These are phyloP conservation scores for Allodekkera sacchari DNA, from an alignment of 805 yeast species.

Conservation along the genomic window DNA sequence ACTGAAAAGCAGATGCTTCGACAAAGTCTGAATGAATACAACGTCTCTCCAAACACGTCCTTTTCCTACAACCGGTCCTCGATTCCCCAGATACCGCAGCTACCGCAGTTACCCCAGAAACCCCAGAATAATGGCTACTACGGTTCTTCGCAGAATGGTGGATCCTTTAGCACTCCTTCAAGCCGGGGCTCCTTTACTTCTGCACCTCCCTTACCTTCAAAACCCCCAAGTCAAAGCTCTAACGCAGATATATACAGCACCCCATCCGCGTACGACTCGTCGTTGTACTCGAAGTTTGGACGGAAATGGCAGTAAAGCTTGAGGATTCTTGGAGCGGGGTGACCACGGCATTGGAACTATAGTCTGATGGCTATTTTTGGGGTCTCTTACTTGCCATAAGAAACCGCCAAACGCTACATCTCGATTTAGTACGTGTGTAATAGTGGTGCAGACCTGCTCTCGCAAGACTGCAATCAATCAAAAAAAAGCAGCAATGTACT, in stretches of 20 bases:
- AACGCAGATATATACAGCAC: slow-evolving; percentile 34
- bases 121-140: no score
- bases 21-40: slow-evolving; percentile 2
- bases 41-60: slow-evolving; percentile 1
- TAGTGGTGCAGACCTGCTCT: no score
- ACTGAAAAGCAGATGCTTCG: slow-evolving; percentile 2
- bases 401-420: no score
- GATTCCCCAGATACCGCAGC: not conserved
- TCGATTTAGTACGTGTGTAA: no score
- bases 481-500: no score
- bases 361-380: no score
- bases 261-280: slow-evolving; percentile 43
- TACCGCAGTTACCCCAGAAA: not conserved
- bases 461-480: no score
- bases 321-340: no score
- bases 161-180: not conserved
- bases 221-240: slow-evolving; percentile 17
- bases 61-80: slow-evolving; percentile 1
- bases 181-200: not conserved
- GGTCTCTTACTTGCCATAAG: no score
- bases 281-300: slow-evolving; percentile 32
- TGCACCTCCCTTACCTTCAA: slow-evolving; percentile 22
- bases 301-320: no score
- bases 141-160: no score
- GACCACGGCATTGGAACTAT: no score